Conservation (phyloP, 1,284 basidiomycete species). For the Dichomitus squalens region DNA sequence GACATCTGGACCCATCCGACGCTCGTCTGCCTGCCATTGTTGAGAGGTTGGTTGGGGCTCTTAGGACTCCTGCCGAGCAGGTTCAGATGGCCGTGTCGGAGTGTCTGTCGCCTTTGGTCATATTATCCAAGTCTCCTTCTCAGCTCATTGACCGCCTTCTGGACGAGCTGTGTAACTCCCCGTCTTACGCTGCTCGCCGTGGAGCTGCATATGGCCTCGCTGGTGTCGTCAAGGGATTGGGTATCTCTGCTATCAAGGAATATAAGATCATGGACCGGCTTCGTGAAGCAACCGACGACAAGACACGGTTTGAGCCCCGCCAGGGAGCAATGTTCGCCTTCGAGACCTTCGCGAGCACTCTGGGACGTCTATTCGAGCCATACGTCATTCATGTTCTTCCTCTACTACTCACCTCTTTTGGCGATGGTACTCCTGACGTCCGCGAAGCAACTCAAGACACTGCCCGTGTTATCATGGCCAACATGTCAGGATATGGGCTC, state of each 20-base stretch:
- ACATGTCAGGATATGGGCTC: conserved; percentile 93
- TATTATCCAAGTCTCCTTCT: conserved; percentile 67
- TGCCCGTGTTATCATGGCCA: conserved; percentile 93
- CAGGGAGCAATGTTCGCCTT: conserved; percentile 97
- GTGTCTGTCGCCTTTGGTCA: conserved; percentile 88
- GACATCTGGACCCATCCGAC: conserved; percentile 83
- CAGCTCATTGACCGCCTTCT: conserved; percentile 79
- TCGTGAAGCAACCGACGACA: conserved; percentile 84
- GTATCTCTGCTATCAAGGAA: conserved; percentile 85
- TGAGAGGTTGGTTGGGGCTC: conserved; percentile 86
- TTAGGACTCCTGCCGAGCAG: conserved; percentile 94
- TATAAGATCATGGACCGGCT: conserved; percentile 80
- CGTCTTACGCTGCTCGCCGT: conserved; percentile 90
- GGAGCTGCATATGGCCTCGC: conserved; percentile 97
- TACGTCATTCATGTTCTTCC: conserved; percentile 90
- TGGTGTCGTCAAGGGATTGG: conserved; percentile 89
- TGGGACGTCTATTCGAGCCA: conserved; percentile 93
- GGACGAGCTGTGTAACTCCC: conserved; percentile 72
- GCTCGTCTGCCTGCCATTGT: conserved; percentile 83
- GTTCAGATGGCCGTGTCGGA: conserved; percentile 98
- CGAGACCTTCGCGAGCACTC: conserved; percentile 86
- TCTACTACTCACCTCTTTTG: conserved; percentile 86
- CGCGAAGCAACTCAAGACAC: conserved; percentile 96
- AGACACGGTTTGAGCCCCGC: conserved; percentile 83
- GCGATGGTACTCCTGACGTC: conserved; percentile 89